Evolutionary conservation across 2,329 filamentous ascomycete genomes (phyloP), one percentile per base, ranked within the genome.

Genomic region (Fusarium begoniae): DNA sequence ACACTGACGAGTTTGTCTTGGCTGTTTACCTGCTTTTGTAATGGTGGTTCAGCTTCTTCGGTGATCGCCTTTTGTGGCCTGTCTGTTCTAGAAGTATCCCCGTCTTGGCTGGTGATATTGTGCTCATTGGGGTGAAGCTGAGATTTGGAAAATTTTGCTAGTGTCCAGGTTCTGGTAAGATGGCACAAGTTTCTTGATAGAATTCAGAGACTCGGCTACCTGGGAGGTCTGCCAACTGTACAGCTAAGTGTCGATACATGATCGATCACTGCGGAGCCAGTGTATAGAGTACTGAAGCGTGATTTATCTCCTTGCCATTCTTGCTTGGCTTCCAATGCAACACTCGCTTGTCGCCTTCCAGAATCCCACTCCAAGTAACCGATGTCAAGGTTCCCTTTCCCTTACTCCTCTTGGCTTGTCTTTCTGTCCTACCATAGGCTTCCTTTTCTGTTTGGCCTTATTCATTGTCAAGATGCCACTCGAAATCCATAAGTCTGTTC

Each of bases 31-130:
- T 43, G 11, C 37, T 55, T 58, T 20, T 24, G 43, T 51, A 18
- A 51, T 51, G 24, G 32, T 59, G 26, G 20, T 38, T 37, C 32
- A 58, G 32, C 56, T 59, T 57, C 10, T 5, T 28, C 24, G 62
- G 22, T 41, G 47, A 18, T 62, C 14, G 13, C 9, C 13, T 13
- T 41, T 28, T 6, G 10, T 6, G 22, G 10, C n/a, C 17, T 44
- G n/a, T 63, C 48, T 47, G 14, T 63, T 63, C 58, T 47, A 55
- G 63, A 66, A 63, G 28, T 63, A 63, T 37, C 47, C 35, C 63
- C 63, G 58, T 66, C 63, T 66, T 66, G 63, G 63, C 63, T 43
- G 10, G 15, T 30, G 15, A 20, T 35, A 15, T 44, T 14, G 22
- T 9, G 5, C 20, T 51, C n/a, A 63, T 48, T 40, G 45, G 26